Percentiles rank a stretch among this genome's conserved stretches.
These are phyloP conservation scores for Gypsophila paniculata DNA, from an alignment of 179 eudicot species.

Conservation along the genomic window DNA sequence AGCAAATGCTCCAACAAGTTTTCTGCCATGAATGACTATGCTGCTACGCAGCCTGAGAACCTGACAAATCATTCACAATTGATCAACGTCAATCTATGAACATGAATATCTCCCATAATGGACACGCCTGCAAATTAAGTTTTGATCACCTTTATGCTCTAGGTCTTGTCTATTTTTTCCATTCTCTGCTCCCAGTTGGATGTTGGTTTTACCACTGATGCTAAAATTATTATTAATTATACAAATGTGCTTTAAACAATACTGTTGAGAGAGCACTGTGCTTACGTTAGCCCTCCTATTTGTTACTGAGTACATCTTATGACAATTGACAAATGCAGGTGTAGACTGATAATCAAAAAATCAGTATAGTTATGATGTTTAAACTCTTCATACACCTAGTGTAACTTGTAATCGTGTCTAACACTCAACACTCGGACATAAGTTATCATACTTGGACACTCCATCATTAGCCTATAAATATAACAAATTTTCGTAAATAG, in stretches of 20 bases:
- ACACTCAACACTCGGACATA: background rate
- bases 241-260: background rate
- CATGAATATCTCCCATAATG: background rate
- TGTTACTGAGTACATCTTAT: background rate
- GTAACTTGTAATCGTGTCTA: background rate
- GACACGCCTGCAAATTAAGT: background rate
- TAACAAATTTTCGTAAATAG: background rate
- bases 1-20: conserved; percentile 52
- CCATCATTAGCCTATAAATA: background rate
- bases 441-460: background rate
- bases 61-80: conserved; percentile 8
- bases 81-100: background rate
- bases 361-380: background rate
- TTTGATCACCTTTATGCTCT: background rate
- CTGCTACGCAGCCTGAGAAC: conserved; percentile 13
- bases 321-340: too few species aligned
- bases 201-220: background rate
- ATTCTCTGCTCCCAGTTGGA: background rate
- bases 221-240: background rate
- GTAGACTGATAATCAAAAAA: too few species aligned
- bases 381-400: background rate
- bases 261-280: background rate
- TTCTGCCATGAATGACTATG: conserved; percentile 47
- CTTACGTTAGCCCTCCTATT: background rate
- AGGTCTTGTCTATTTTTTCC: background rate